phyloP scores from a whole-genome alignment of 768 basidiomycete genomes.

The Kwoniella botswanensis region DNA sequence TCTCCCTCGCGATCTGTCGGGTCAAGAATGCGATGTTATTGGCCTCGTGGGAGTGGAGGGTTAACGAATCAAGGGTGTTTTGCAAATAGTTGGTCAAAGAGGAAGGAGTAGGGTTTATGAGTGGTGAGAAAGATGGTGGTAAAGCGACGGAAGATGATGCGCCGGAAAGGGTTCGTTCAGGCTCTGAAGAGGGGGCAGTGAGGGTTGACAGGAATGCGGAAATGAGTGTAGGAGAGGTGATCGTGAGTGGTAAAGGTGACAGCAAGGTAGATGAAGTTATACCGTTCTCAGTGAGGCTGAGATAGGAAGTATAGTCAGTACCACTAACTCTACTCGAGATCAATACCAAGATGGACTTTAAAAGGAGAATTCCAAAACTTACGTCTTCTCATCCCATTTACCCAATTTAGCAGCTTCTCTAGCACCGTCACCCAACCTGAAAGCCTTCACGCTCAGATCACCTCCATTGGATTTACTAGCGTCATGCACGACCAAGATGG shows the following conservation, averaged over 20 bases:
- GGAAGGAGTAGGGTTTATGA: slow-evolving; percentile 73
- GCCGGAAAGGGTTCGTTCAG: slow-evolving; percentile 57
- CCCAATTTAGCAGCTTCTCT: slow-evolving; percentile 78
- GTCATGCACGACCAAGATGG: slow-evolving; percentile 56
- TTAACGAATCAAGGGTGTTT: slow-evolving; percentile 81
- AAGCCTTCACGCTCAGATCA: slow-evolving; percentile 87
- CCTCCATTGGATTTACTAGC: slow-evolving; percentile 62
- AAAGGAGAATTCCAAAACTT: slow-evolving; percentile 41
- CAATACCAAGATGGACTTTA: no score
- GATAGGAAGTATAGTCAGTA: background rate
- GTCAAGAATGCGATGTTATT: slow-evolving; percentile 86
- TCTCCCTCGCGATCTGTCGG: slow-evolving; percentile 87
- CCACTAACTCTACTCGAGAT: no score
- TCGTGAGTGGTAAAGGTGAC: slow-evolving; percentile 80
- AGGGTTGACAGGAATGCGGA: slow-evolving; percentile 76
- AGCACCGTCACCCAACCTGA: slow-evolving; percentile 78
- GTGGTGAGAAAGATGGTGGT: slow-evolving; percentile 67
- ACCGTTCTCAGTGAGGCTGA: slow-evolving; percentile 76
- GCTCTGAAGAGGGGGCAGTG: slow-evolving; percentile 58
- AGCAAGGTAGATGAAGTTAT: slow-evolving; percentile 85
- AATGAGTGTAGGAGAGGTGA: slow-evolving; percentile 79
- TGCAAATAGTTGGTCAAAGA: slow-evolving; percentile 76
- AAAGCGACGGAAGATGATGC: slow-evolving; percentile 50
- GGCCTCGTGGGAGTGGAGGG: slow-evolving; percentile 85
- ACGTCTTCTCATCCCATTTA: slow-evolving; percentile 87